Conservation (phyloP, 2,329 filamentous ascomycete species). For the Botrytis squamosa region DNA sequence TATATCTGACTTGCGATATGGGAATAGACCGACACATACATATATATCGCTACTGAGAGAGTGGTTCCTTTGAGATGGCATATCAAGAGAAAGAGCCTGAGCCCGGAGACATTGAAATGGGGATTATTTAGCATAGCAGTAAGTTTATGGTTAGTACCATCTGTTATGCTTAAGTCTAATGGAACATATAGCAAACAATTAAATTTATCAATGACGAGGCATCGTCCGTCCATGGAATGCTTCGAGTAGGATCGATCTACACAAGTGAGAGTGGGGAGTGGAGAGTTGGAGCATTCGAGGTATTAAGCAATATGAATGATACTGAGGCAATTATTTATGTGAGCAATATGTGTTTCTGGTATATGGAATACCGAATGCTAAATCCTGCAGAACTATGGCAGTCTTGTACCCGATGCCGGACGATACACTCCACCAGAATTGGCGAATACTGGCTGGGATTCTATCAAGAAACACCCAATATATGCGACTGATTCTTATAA, state of each 20-base stretch:
- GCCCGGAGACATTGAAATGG: slow-evolving; percentile 95
- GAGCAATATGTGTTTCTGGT: slow-evolving; percentile 7
- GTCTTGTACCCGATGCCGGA: slow-evolving; percentile 78
- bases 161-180: slow-evolving; percentile 7
- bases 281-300: slow-evolving; percentile 92
- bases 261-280: slow-evolving; percentile 96
- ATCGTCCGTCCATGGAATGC: slow-evolving; percentile 82
- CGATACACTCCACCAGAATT: slow-evolving; percentile 88
- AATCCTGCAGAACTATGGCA: slow-evolving; percentile 69
- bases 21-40: slow-evolving; percentile 80
- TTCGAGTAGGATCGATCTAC: slow-evolving; percentile 84
- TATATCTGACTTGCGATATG: slow-evolving; percentile 30
- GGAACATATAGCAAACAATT: slow-evolving; percentile 66
- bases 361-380: slow-evolving; percentile 4
- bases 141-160: slow-evolving; percentile 34
- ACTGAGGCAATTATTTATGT: slow-evolving; percentile 92
- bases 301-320: slow-evolving; percentile 92
- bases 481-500: slow-evolving; percentile 85
- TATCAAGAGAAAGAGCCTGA: slow-evolving; percentile 81
- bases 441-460: slow-evolving; percentile 83
- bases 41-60: slow-evolving; percentile 94
- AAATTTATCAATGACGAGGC: slow-evolving; percentile 97
- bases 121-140: slow-evolving; percentile 84
- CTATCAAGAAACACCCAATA: slow-evolving; percentile 78
- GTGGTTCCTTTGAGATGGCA: slow-evolving; percentile 87